A percentile compares a stretch with the other conserved stretches of the same genome.
phyloP scores from a whole-genome alignment of 2,329 filamentous ascomycete species.

The Paracamarosporium sp. region DNA sequence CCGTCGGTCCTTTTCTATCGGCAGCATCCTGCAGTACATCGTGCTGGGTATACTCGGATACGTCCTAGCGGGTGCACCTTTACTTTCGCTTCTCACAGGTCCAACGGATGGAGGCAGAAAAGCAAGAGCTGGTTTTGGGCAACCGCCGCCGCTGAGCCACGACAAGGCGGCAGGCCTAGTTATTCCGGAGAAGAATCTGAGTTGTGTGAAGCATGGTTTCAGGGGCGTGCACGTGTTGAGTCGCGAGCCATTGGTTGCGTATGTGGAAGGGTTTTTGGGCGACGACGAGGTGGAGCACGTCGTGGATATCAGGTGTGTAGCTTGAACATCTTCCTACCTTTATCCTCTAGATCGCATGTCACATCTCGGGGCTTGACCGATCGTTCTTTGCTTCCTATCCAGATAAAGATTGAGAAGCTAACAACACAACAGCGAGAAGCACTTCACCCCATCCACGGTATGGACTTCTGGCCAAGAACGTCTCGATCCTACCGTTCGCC shows the following conservation, averaged over 20 bases:
- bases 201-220: conserved; percentile 48
- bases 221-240: conserved; percentile 57
- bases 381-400: background rate
- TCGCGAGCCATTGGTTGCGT: conserved; percentile 62
- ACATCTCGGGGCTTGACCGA: too few relatives aligned
- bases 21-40: conserved; percentile 38
- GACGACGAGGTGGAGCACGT: conserved; percentile 58
- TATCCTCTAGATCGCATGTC: too few relatives aligned
- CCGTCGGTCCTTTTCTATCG: conserved; percentile 20
- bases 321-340: background rate
- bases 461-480: conserved; percentile 57
- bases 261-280: conserved; percentile 63
- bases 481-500: conserved; percentile 57
- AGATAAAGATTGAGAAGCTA: background rate
- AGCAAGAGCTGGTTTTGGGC: conserved; percentile 7
- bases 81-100: conserved; percentile 26
- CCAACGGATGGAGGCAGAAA: background rate
- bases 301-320: conserved; percentile 58
- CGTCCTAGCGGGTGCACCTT: conserved; percentile 45
- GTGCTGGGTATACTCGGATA: conserved; percentile 39
- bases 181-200: conserved; percentile 47
- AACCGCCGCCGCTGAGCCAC: conserved; percentile 1
- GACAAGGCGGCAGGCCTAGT: conserved; percentile 48
- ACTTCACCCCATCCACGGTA: conserved; percentile 62
- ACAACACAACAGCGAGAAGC: conserved; percentile 46